Evolutionary conservation across 1,284 basidiomycete genomes (phyloP).

Genomic region (Flammula alnicola): DNA sequence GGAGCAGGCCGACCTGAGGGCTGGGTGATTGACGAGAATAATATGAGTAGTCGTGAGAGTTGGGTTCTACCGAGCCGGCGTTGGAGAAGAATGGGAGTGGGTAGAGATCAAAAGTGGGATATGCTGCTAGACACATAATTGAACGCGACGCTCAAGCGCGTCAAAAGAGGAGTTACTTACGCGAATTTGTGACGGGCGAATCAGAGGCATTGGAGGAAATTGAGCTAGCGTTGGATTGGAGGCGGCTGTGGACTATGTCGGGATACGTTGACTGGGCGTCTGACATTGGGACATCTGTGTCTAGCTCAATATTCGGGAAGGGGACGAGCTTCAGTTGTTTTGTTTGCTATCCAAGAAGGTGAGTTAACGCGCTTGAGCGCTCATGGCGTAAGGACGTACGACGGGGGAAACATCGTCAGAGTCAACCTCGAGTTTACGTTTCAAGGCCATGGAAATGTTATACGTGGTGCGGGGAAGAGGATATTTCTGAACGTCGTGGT

Average conservation of each 20-base stretch:
- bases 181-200: conserved; percentile 46
- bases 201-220: conserved; percentile 51
- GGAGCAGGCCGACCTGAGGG: conserved; percentile 61
- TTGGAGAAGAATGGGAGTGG: conserved; percentile 56
- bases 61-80: conserved; percentile 50
- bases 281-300: conserved; percentile 73
- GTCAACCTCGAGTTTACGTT: conserved; percentile 72
- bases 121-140: conserved; percentile 46
- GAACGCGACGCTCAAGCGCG: conserved; percentile 15
- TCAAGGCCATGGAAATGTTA: conserved; percentile 60
- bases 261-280: conserved; percentile 59
- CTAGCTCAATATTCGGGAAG: conserved; percentile 65
- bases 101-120: conserved; percentile 67
- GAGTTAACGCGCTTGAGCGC: conserved; percentile 23
- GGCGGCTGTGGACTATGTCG: conserved; percentile 63
- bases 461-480: conserved; percentile 30
- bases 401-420: conserved; percentile 54
- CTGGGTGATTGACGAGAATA: conserved; percentile 40
- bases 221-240: conserved; percentile 68
- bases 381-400: conserved; percentile 21
- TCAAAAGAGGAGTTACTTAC: conserved; percentile 35
- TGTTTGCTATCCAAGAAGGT: conserved; percentile 43
- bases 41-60: conserved; percentile 52
- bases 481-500: conserved; percentile 25
- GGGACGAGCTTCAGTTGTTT: conserved; percentile 77